Evolutionary conservation across 2,329 filamentous ascomycete species (phyloP).

Genomic region (Raffaelea deltoideospora): DNA sequence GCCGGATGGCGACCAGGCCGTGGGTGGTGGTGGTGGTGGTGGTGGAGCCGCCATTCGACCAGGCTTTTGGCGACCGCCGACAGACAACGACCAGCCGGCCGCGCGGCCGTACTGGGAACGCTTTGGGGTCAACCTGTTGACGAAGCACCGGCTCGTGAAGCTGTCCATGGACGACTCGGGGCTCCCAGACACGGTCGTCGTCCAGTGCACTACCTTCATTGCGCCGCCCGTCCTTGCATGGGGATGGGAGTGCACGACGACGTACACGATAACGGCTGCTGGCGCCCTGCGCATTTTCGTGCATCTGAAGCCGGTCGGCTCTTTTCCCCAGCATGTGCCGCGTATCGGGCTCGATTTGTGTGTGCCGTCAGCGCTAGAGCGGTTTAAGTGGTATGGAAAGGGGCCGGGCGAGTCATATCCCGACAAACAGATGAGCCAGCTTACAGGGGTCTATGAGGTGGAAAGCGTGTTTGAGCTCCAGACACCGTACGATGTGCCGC

Average conservation of each 20-base stretch:
- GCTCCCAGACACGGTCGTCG: slow-evolving; percentile 18
- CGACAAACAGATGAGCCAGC: slow-evolving; percentile 42
- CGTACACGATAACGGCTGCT: slow-evolving; percentile 21
- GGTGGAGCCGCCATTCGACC: slow-evolving; percentile 23
- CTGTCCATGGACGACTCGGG: too few relatives aligned
- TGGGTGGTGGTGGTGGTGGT: too few relatives aligned
- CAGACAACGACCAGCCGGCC: slow-evolving; percentile 45
- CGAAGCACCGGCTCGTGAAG: slow-evolving; percentile 18
- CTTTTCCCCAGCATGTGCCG: slow-evolving; percentile 39
- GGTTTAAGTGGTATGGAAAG: slow-evolving; percentile 43
- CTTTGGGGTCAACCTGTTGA: slow-evolving; percentile 30
- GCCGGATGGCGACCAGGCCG: background rate
- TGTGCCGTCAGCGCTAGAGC: slow-evolving; percentile 28
- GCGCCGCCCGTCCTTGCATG: slow-evolving; percentile 47
- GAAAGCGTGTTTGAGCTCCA: slow-evolving; percentile 32
- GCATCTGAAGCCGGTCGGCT: slow-evolving; percentile 27
- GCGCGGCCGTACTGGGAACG: slow-evolving; percentile 43
- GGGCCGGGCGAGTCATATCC: slow-evolving; percentile 50
- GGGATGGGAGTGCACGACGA: slow-evolving; percentile 28
- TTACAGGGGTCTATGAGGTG: slow-evolving; percentile 30
- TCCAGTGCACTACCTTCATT: slow-evolving; percentile 31
- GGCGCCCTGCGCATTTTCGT: slow-evolving; percentile 31
- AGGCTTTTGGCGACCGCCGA: slow-evolving; percentile 47
- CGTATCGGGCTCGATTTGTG: slow-evolving; percentile 45
- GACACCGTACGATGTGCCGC: slow-evolving; percentile 48